phyloP scores from a whole-genome alignment of 371 early-diverging fungal genomes.

The Parasitella parasitica region DNA sequence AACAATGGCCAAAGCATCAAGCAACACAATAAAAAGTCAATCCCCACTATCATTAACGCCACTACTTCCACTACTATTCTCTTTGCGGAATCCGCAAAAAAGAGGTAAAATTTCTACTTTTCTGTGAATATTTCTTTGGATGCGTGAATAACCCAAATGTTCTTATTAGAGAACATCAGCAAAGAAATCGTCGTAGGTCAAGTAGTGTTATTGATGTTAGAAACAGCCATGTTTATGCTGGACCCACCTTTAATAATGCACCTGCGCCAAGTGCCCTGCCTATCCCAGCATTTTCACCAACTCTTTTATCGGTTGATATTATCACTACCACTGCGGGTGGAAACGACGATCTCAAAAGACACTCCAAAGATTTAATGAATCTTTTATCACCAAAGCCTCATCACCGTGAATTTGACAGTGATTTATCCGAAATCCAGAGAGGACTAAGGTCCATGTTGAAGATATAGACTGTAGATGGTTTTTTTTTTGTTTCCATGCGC shows the following conservation, averaged over 20 bases:
- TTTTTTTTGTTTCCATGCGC: not conserved
- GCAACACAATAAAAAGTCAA: not conserved
- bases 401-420: constrained; percentile 12
- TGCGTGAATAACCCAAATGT: not conserved
- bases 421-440: constrained; percentile 47
- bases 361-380: constrained; percentile 32
- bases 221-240: constrained; percentile 57
- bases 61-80: not conserved
- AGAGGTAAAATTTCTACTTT: constrained; percentile 11
- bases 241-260: constrained; percentile 79
- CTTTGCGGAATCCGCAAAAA: not conserved
- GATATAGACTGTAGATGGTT: constrained; percentile 17
- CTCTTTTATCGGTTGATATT: constrained; percentile 7
- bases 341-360: constrained; percentile 9
- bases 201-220: constrained; percentile 16
- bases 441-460: constrained; percentile 44
- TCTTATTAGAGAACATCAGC: not conserved
- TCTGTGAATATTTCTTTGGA: no score
- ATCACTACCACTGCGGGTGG: not conserved
- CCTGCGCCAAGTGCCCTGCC: constrained; percentile 74
- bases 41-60: not conserved
- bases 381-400: constrained; percentile 16
- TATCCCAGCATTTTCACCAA: constrained; percentile 61
- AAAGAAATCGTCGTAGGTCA: constrained; percentile 13
- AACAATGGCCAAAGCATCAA: not conserved